These are phyloP conservation scores for Gautieria morchelliformis DNA, from an alignment of 768 basidiomycete genomes.

Conservation along the genomic window DNA sequence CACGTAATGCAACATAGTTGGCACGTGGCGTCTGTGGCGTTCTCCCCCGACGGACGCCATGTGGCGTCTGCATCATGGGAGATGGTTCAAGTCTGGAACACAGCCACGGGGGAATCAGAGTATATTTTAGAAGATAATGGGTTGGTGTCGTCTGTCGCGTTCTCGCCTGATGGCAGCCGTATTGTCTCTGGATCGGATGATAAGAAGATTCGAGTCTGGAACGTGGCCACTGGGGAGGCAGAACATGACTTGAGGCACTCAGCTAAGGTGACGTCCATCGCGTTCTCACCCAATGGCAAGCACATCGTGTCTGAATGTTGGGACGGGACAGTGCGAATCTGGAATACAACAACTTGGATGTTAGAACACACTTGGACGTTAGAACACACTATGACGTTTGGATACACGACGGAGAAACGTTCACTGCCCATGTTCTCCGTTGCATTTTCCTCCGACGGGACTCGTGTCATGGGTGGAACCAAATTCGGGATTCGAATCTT, in stretches of 20 bases:
- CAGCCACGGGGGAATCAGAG: conserved; percentile 16
- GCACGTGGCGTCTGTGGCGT: background rate
- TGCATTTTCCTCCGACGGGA: background rate
- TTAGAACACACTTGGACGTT: too few species aligned
- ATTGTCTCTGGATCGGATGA: background rate
- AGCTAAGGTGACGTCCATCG: too few species aligned
- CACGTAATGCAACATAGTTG: too few species aligned
- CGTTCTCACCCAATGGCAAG: too few species aligned
- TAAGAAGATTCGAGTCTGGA: too few species aligned
- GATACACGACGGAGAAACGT: too few species aligned
- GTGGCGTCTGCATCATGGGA: background rate
- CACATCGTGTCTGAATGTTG: too few species aligned
- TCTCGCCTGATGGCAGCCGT: conserved; percentile 3
- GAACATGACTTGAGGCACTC: too few species aligned
- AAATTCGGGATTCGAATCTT: conserved; percentile 3
- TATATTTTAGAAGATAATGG: conserved; percentile 10
- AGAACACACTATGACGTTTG: background rate
- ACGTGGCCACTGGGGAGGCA: too few species aligned
- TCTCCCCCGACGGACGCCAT: background rate
- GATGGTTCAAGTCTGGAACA: conserved; percentile 9
- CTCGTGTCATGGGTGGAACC: background rate
- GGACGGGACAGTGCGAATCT: too few species aligned
- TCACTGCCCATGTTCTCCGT: background rate
- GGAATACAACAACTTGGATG: background rate
- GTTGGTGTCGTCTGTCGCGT: background rate